Evolutionary conservation across 352 stramenopile species (phyloP).

Genomic region (Thalassiosira hispida): DNA sequence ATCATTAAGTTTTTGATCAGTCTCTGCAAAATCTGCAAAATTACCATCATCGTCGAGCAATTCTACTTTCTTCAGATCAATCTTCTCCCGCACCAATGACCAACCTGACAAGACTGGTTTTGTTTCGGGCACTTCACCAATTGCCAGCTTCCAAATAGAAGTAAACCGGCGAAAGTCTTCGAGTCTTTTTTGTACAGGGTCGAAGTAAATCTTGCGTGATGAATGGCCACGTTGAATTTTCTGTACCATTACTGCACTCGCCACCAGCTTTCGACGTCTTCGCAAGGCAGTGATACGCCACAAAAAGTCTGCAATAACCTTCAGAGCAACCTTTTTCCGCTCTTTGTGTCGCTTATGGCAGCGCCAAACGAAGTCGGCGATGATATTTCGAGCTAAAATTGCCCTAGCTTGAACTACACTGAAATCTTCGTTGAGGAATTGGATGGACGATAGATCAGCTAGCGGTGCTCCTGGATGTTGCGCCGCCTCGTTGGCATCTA

Average conservation of each 20-base stretch:
- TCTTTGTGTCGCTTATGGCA: background rate
- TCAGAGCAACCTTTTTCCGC: background rate
- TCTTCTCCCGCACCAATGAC: background rate
- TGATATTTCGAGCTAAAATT: conserved; percentile 15
- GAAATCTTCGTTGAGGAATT: background rate
- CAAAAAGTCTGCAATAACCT: conserved; percentile 4
- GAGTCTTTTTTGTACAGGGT: conserved; percentile 1
- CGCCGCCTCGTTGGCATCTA: background rate
- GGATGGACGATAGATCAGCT: background rate
- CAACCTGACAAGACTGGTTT: background rate
- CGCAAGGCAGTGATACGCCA: background rate
- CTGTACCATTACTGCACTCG: conserved; percentile 1
- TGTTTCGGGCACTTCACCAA: conserved; percentile 2
- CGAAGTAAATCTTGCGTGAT: conserved; percentile 17
- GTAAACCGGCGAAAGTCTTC: conserved; percentile 17
- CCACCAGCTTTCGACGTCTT: conserved; percentile 6
- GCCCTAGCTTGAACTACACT: background rate
- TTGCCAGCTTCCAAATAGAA: conserved; percentile 22
- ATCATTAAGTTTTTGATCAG: background rate
- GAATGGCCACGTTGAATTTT: conserved; percentile 17
- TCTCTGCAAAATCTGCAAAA: background rate
- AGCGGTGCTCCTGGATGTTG: background rate
- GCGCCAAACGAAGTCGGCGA: conserved; percentile 15
- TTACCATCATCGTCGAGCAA: background rate
- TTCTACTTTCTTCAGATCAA: background rate